Percentiles rank a stretch among this genome's conserved stretches.
These are phyloP conservation scores for Colletotrichum nymphaeae DNA, from an alignment of 2,329 filamentous ascomycete species.

Conservation along the genomic window DNA sequence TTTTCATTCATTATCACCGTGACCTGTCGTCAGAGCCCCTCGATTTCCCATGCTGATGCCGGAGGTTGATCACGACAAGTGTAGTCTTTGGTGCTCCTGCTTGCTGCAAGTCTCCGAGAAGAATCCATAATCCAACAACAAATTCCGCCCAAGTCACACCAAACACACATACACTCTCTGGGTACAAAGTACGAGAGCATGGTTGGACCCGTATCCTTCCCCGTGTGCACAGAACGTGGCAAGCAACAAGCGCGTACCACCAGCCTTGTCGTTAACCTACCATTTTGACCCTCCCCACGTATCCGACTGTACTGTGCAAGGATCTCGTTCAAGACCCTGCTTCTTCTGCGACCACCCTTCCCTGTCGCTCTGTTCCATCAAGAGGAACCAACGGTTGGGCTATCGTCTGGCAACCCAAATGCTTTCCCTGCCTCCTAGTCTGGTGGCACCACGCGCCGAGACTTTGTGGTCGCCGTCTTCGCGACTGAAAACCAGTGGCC, in stretches of 20 bases:
- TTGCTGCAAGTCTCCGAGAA: neutral
- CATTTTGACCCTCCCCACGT: conserved; percentile 14
- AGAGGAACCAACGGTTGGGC: neutral
- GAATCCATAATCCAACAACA: neutral
- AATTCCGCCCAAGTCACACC: neutral
- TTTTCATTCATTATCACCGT: neutral
- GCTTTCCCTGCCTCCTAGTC: neutral
- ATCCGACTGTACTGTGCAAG: conserved; percentile 2
- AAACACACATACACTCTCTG: neutral
- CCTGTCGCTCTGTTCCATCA: neutral
- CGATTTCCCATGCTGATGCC: neutral
- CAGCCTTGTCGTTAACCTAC: neutral
- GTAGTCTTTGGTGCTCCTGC: neutral
- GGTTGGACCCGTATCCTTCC: neutral
- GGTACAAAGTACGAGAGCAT: neutral
- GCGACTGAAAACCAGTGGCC: conserved; percentile 2
- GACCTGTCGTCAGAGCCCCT: neutral
- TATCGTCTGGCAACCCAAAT: neutral
- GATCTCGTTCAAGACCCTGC: neutral
- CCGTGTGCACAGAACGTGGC: neutral
- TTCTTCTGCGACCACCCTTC: neutral
- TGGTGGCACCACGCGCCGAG: conserved; percentile 12
- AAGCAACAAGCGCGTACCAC: neutral
- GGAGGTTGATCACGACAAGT: neutral
- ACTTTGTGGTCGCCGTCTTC: conserved; percentile 7